These are phyloP conservation scores for Boletus sp. DNA, from an alignment of 768 basidiomycete species.

Conservation along the genomic window DNA sequence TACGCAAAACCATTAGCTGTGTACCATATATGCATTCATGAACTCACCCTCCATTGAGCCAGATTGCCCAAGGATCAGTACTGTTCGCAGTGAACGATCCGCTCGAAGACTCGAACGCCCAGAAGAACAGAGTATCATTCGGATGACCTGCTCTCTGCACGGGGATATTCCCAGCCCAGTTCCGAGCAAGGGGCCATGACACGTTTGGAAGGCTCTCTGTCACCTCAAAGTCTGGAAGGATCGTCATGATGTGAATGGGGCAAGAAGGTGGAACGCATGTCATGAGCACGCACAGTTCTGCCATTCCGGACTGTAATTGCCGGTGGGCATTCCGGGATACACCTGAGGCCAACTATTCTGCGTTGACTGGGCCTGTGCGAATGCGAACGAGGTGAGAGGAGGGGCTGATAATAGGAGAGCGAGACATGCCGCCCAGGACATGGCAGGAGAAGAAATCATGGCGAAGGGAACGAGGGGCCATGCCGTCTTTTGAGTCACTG, in stretches of 20 bases:
- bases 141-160: too few species aligned
- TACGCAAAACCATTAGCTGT: slow-evolving; percentile 6
- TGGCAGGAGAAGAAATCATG: background rate
- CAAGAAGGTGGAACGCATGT: background rate
- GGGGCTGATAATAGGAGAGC: background rate
- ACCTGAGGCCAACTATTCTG: slow-evolving; percentile 32
- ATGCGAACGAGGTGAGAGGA: background rate
- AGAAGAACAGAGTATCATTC: too few species aligned
- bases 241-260: background rate
- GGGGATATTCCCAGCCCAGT: too few species aligned
- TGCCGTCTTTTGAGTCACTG: background rate
- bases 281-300: too few species aligned
- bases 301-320: too few species aligned
- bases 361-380: background rate
- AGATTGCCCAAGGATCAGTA: too few species aligned
- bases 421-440: background rate
- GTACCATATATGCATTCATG: background rate
- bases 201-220: slow-evolving; percentile 54
- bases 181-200: slow-evolving; percentile 45
- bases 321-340: slow-evolving; percentile 43
- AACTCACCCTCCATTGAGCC: slow-evolving; percentile 66
- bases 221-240: slow-evolving; percentile 52
- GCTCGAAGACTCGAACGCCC: too few species aligned
- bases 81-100: too few species aligned
- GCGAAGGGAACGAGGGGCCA: background rate